Conservation (phyloP, 1,284 basidiomycete species). For the Ceratobasidium sp. region DNA sequence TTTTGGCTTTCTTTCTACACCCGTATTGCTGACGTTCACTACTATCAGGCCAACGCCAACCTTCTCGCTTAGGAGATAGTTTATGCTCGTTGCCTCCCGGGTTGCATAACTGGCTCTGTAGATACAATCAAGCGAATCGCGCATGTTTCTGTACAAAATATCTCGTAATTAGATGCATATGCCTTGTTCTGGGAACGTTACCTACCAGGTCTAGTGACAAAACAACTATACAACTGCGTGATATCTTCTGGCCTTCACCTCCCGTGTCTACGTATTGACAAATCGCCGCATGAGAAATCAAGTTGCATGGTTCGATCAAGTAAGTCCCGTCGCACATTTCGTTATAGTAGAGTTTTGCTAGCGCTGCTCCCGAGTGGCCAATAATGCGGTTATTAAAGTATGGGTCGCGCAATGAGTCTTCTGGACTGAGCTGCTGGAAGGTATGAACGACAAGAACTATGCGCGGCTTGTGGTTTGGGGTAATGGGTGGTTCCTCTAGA, state of each 20-base stretch:
- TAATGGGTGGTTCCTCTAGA: background rate
- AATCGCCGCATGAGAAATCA: background rate
- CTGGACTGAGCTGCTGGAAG: background rate
- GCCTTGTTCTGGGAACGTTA: background rate
- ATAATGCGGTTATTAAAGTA: conserved; percentile 11
- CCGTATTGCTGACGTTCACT: no score
- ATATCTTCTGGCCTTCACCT: background rate
- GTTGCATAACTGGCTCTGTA: no score
- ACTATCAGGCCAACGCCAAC: no score
- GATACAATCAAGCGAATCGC: background rate
- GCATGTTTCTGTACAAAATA: background rate
- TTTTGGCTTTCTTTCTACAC: no score
- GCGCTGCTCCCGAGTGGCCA: background rate
- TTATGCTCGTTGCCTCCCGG: no score
- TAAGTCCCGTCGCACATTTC: background rate
- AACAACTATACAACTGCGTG: background rate
- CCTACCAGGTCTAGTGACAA: background rate
- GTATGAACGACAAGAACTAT: background rate
- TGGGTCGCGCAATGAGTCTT: background rate
- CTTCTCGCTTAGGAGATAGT: no score
- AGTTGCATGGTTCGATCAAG: conserved; percentile 1
- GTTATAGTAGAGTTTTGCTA: background rate
- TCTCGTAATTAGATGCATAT: no score
- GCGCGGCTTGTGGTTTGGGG: background rate
- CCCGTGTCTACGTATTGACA: background rate